phyloP scores from a whole-genome alignment of 2,329 filamentous ascomycete genomes.

The Sporothrix phasma region DNA sequence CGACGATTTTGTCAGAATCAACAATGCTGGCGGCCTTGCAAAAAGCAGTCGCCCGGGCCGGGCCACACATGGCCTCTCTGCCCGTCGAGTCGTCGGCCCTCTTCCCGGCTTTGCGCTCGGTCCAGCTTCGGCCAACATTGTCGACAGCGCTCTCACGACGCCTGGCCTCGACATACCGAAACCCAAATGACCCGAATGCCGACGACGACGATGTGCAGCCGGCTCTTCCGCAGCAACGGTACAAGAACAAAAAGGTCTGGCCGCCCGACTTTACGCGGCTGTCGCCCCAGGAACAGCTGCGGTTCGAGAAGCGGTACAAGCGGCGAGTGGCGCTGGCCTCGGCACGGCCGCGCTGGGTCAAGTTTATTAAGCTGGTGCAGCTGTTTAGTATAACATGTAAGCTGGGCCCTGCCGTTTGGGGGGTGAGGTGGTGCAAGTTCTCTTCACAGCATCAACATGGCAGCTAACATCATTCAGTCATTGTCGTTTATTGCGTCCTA shows the following conservation, averaged over 20 bases:
- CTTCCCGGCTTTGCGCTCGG: neutral
- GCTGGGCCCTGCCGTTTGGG: too few relatives aligned
- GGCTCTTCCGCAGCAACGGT: constrained; percentile 22
- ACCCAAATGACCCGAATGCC: neutral
- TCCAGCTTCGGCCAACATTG: neutral
- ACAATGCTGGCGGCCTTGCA: neutral
- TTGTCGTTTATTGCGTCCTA: constrained; percentile 46
- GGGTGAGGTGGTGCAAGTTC: neutral
- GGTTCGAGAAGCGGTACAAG: constrained; percentile 70
- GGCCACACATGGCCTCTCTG: neutral
- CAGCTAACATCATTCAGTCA: constrained; percentile 30
- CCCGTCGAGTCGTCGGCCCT: neutral
- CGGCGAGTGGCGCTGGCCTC: constrained; percentile 54
- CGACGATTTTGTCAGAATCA: too few relatives aligned
- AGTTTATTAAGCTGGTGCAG: constrained; percentile 55
- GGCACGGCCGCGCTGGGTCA: constrained; percentile 54
- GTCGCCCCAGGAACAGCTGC: constrained; percentile 61
- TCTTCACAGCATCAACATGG: neutral
- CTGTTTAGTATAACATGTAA: constrained; percentile 48
- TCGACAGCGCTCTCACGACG: neutral
- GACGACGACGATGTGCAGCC: neutral
- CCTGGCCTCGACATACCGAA: neutral
- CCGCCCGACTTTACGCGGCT: constrained; percentile 66
- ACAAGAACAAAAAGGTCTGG: constrained; percentile 62
- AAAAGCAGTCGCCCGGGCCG: too few relatives aligned